Evolutionary conservation across 805 yeast species (phyloP).

Genomic region (Teunomyces cretensis): DNA sequence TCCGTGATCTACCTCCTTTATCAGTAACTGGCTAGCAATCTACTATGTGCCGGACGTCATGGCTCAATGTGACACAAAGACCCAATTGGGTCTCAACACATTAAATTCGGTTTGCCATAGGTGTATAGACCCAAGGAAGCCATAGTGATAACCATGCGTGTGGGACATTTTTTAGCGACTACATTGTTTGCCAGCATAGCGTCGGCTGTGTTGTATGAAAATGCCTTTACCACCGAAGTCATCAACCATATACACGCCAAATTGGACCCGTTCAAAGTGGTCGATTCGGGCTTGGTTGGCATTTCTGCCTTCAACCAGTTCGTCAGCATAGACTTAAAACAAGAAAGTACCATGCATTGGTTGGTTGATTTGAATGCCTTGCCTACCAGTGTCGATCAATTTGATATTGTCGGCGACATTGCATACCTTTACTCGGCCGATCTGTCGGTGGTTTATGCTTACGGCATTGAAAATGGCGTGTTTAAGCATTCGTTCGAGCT

Average conservation of each 20-base stretch:
- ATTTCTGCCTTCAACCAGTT: conserved; percentile 13
- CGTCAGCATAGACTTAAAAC: conserved; percentile 10
- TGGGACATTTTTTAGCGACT: conserved; percentile 1
- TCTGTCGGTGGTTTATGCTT: conserved; percentile 10
- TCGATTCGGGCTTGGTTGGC: conserved; percentile 19
- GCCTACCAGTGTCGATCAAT: conserved; percentile 5
- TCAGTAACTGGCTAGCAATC: neutral
- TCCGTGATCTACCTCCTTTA: neutral
- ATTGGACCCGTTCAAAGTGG: conserved; percentile 5
- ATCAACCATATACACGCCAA: conserved; percentile 29
- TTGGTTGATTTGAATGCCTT: conserved; percentile 16
- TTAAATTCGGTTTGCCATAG: neutral
- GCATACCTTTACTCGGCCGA: conserved; percentile 15
- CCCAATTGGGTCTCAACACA: neutral
- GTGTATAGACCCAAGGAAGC: neutral
- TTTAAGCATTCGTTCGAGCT: conserved; percentile 8
- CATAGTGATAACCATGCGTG: neutral
- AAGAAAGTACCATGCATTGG: conserved; percentile 13
- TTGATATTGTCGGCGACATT: conserved; percentile 7
- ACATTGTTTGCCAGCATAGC: conserved; percentile 2
- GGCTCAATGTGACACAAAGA: neutral
- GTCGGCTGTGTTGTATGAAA: conserved; percentile 41
- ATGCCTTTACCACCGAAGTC: conserved; percentile 59
- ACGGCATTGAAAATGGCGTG: conserved; percentile 13
- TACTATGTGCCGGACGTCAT: neutral